Evolutionary conservation across 2,329 filamentous ascomycete species (phyloP), one percentile per base, ranked within the genome.

Genomic region (Didymella sp.): DNA sequence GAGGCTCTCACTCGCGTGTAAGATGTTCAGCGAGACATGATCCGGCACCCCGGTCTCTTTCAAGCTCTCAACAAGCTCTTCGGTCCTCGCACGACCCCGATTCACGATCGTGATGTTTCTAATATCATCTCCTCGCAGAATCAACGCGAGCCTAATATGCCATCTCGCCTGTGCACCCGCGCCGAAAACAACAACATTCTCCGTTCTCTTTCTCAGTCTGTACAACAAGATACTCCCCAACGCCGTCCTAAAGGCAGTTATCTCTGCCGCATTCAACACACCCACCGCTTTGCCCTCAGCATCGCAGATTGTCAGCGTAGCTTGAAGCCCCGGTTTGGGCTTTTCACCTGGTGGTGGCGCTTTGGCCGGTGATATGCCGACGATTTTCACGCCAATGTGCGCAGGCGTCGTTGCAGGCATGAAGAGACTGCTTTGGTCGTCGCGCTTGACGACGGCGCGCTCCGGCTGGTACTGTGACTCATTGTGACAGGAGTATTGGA

Each of bases 191-290:
- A 83, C 64, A 1, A 82, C 62, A 2, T 73, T 72, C n/a, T 68
- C 69, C 27, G 59, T 61, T 4, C 27, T 19, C 11, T 54, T 56
- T 1, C 71, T 53, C 40, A 51, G 37, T 13, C 48, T 46, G 25
- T 61, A 70, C 8, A 92, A 81, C 24, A 88, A 86, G 51, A 88
- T 85, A 4, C 88, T 89, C 1, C 86, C 86, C 11, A 94, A 80
- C 0, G 90, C 89, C 0, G 91, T 95, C 58, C 91, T 87, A 75
- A 94, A 95, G 3, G 89, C 90, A 0, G 91, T 95, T 28, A 94
- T 78, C 42, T 90, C 87, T 57, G 85, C 84, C 15, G 90, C 89
- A 66, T 91, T 89, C 33, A 95, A 77, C 53, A 94, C 82, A 4
- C 88, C 91, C 5, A 85, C 75, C 0, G 89, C 83, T 11, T 79